Base-by-base conservation (phyloP, 202 grass and related monocot genomes). In the Cymbopogon flexuosus region DNA sequence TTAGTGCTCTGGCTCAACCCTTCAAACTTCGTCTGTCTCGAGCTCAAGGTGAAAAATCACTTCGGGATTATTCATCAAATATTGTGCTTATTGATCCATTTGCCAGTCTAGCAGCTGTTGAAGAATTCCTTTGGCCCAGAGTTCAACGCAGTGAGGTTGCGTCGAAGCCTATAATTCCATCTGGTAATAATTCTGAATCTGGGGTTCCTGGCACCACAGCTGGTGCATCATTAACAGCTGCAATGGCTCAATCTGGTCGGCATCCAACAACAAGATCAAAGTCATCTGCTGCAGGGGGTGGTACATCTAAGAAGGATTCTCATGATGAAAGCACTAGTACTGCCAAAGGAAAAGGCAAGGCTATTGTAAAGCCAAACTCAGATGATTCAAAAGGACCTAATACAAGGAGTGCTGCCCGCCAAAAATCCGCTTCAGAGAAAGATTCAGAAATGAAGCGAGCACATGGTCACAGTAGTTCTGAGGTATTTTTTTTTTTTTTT, bases 31-130 rank as follows among this genome's bases (percentile, higher is more conserved):
- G 89, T 9, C 78, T 97, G 51, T 92, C 89, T 62, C 89, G 94
- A 62, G 94, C 91, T 73, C 89, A 92, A 73, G 94, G 91, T 0
- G 94, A 97, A 87, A 97, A 94, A 80, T 97, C 94, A 54, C 85
- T 97, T 60, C 87, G 87, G 33, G 94, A 97, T 85, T 97, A 97
- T 87, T 92, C 94, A 66, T 94, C 94, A 72, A 97, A 97, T 85
- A 81, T 97, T 88, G 94, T 97, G 57, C 88, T 97, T 69, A 94
- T 97, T 8, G 91, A 97, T 36, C 91, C 94, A 36, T 80, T 97
- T 62, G 91, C 94, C 37, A 97, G 87, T 83, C 83, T 97, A 42
- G 89, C 89, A 73, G 83, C 87, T 22, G 89, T 97, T 47, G 94
- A 97, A 84, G 94, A 97, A 9, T 97, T 97, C 59, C 85, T 97